Evolutionary conservation across 805 yeast genomes (phyloP).

Genomic region (Candida alai): DNA sequence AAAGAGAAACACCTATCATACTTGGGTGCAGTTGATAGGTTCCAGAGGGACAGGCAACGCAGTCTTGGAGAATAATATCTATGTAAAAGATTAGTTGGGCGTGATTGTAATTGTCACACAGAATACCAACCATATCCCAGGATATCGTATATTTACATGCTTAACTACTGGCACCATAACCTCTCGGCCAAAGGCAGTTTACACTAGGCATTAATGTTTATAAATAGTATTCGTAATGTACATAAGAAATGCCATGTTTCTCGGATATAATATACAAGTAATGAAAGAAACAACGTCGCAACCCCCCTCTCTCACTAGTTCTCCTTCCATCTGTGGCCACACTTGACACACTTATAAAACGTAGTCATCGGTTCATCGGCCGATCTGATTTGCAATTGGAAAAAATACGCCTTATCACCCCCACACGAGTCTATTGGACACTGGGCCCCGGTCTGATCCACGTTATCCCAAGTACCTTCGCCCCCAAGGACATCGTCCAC

Average conservation of each 20-base stretch:
- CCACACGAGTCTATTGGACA: slow-evolving; percentile 89
- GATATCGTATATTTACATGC: no score
- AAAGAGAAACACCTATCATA: no score
- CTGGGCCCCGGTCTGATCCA: slow-evolving; percentile 90
- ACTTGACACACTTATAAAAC: slow-evolving; percentile 89
- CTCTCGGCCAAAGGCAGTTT: no score
- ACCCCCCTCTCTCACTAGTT: slow-evolving; percentile 44
- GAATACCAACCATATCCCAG: no score
- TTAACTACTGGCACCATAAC: no score
- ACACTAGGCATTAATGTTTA: no score
- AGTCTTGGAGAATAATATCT: no score
- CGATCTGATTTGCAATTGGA: slow-evolving; percentile 92
- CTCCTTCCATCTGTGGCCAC: slow-evolving; percentile 96
- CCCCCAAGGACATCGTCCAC: slow-evolving; percentile 97
- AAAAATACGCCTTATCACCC: slow-evolving; percentile 88
- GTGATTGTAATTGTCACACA: no score
- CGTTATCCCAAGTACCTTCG: slow-evolving; percentile 98
- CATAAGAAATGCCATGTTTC: not conserved
- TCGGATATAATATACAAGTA: slow-evolving; percentile 2
- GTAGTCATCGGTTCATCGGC: slow-evolving; percentile 99
- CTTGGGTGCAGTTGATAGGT: no score
- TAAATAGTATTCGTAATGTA: slow-evolving; percentile 1
- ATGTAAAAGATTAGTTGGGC: no score
- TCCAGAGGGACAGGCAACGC: no score
- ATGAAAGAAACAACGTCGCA: no score